Evolutionary conservation across 768 basidiomycete genomes (phyloP).

Genomic region (Tephrocybe sp.): DNA sequence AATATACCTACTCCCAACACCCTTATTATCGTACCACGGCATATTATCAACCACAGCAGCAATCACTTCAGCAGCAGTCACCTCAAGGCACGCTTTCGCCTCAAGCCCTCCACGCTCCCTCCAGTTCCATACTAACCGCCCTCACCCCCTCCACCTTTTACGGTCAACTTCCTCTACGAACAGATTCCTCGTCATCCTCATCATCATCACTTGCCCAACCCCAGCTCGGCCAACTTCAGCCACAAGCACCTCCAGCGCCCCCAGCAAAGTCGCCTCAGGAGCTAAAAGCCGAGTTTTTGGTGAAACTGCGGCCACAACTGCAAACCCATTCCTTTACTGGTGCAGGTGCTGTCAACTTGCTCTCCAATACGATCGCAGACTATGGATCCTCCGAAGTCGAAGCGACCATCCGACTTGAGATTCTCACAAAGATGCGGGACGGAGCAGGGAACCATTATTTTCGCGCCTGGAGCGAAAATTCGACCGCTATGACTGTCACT

Average conservation of each 20-base stretch:
- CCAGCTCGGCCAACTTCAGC: constrained; percentile 12
- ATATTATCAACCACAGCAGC: constrained; percentile 25
- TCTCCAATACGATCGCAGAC: constrained; percentile 56
- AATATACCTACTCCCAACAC: constrained; percentile 45
- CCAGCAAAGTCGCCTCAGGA: constrained; percentile 42
- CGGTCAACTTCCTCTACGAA: constrained; percentile 1
- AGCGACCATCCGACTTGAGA: constrained; percentile 61
- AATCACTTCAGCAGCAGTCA: constrained; percentile 22
- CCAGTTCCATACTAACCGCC: constrained; percentile 40
- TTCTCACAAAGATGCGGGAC: constrained; percentile 78
- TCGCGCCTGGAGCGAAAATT: constrained; percentile 82
- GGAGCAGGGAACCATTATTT: constrained; percentile 85
- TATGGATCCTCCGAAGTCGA: constrained; percentile 67
- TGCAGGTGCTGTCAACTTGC: constrained; percentile 61
- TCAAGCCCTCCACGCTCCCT: constrained; percentile 62
- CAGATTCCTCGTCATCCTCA: constrained; percentile 1
- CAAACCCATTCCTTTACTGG: constrained; percentile 61
- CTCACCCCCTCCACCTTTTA: constrained; percentile 33
- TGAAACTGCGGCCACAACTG: constrained; percentile 53
- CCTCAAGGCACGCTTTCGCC: constrained; percentile 70
- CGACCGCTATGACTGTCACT: constrained; percentile 69
- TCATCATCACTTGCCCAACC: background rate
- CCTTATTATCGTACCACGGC: constrained; percentile 22
- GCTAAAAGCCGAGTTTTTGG: constrained; percentile 51
- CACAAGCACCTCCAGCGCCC: constrained; percentile 16